Base-by-base conservation (phyloP, 148 eudicot genomes). In the Cornus suecica region DNA sequence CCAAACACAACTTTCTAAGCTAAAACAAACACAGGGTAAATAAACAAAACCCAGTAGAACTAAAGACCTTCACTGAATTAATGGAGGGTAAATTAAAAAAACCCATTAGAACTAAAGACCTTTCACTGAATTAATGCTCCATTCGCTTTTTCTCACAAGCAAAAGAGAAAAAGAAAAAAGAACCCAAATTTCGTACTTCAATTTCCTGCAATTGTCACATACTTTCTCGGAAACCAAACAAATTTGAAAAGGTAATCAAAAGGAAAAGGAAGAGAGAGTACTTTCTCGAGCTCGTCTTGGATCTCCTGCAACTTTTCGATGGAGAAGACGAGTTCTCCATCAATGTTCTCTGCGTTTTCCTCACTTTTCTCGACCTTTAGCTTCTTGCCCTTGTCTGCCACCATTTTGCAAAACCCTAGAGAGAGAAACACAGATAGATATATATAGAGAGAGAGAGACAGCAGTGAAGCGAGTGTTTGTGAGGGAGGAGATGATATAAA, bases 221-320 rank as follows among this genome's bases (percentile, higher is more conserved):
- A 22, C 16, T 9, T 20, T 23, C 56, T 14, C 9, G 30, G 14
- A 25, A 73, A 42, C 10, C 68, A 27, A 26, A 41, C 42, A 32
- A 51, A 41, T 10, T 1, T 27, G 4, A 45, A 29, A 0, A 2
- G 2, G 5, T 18, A 52, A 27, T 20, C n/a, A 61, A 37, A 26
- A 26, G 13, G 3, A 10, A 56, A 45, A 58, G 65, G 24, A 23
- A 11, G 62, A 10, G 68, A 30, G 18, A 69, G 73, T 83, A 93
- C 99, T 84, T 96, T 96, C 66, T 93, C 99, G 41, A 96, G 94
- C 73, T 96, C 97, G 70, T 96, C 99, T 76, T 96, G 99, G 61
- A 91, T 81, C 79, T 90, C 98, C 74, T 93, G 99, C 71, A 96
- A 87, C 83, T 90, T 96, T 69, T 93, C 97, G 42, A 96, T 84